Evolutionary conservation across 176 grass and related monocot species (phyloP), one percentile per base, ranked within the genome.

Genomic region (Carex cristatella): DNA sequence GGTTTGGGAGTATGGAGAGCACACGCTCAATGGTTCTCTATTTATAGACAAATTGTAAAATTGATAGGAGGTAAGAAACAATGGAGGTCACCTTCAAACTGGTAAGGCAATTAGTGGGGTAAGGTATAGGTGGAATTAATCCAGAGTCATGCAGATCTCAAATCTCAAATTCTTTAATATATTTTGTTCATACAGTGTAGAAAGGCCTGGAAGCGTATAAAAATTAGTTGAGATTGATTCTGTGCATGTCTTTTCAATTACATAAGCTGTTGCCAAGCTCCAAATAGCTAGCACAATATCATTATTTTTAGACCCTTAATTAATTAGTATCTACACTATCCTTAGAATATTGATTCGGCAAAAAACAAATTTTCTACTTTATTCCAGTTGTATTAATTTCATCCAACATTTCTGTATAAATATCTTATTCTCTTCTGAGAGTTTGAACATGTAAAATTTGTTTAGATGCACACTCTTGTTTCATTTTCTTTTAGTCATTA

Each of bases 1-100:
- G 71, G 38, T 79, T 40, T 18, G 18, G 53, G 65, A 69, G 88
- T 86, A 89, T 91, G 94, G 84, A 87, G 31, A 85, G 63, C 93
- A 95, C 88, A 91, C 88, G 85, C 91, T 84, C 19, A 53, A 42
- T 69, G 33, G 33, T 1, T 0, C 0, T 67, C 9, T 56, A 91
- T 88, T 90, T 91, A 92, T 95, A 92, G 71, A 46, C 33, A 27
- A 18, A 35, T 65, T 28, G 2, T 3, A 37, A 73, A 18, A 8
- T 60, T 70, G 35, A 14, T 42, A n/a, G 0, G 35, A 69, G 32
- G 7, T 61, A 7, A 61, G 23, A 23, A 23, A 23, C 23, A 23
- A 23, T 23, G 23, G 23, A 23, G 23, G 71, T n/a, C 35, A 2
- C 67, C 4, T 44, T 70, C 67, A 44, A 70, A 2, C 35, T 70